These are phyloP conservation scores for Ogataea henricii DNA, from an alignment of 805 yeast genomes.

Conservation along the genomic window DNA sequence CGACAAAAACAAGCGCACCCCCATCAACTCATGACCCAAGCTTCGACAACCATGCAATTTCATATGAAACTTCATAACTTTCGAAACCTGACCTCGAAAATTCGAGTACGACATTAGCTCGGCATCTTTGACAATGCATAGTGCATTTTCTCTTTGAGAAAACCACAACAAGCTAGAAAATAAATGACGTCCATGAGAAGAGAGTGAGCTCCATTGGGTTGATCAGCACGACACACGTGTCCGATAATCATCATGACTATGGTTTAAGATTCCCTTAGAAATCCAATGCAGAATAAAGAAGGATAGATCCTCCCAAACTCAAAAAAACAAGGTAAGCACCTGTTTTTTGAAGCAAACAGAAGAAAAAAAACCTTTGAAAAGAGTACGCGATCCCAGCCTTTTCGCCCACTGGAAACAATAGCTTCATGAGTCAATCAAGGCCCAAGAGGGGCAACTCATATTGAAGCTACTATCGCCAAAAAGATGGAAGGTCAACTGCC, in stretches of 20 bases:
- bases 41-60: conserved; percentile 1
- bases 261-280: conserved; percentile 49
- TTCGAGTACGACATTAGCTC: conserved; percentile 36
- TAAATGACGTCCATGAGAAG: conserved; percentile 54
- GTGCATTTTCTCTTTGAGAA: conserved; percentile 29
- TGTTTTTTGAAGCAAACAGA: conserved; percentile 14
- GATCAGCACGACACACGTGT: conserved; percentile 20
- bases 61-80: background rate
- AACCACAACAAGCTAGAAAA: conserved; percentile 28
- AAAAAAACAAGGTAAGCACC: conserved; percentile 14
- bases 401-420: background rate
- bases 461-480: conserved; percentile 3
- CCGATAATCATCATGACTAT: conserved; percentile 72
- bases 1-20: conserved; percentile 8
- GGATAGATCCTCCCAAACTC: conserved; percentile 14
- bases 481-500: background rate
- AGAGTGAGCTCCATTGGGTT: conserved; percentile 92
- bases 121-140: conserved; percentile 71
- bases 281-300: conserved; percentile 61
- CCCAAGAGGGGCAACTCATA: conserved; percentile 24
- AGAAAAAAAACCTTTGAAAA: background rate
- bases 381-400: background rate
- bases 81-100: conserved; percentile 2
- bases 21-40: background rate
- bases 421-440: conserved; percentile 9